Base-by-base conservation (phyloP, 306 rosid species). In the Trichosanthes truncata region DNA sequence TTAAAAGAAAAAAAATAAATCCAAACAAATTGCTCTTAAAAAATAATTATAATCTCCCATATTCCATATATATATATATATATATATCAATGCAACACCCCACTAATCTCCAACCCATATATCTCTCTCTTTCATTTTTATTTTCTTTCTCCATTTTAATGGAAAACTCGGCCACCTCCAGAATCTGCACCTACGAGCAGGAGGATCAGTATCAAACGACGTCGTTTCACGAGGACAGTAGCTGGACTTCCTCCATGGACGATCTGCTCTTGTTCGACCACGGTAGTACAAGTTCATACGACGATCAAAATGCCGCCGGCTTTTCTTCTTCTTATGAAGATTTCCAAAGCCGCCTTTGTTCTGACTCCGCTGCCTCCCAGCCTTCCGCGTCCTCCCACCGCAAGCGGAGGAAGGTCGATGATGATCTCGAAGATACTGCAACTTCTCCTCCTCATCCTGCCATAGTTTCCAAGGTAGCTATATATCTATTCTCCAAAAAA, bases 131-230 rank as follows among this genome's bases (percentile, higher is more conserved):
- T 63, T 17, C 46, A 17, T 33, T 35, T 65, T 8, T 3, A 6
- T 61, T 59, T 59, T 25, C 17, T 33, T 7, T 9, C 6, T 65
- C 21, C 15, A 31, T 31, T 29, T 62, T 3, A 8, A 71, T 71
- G 76, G 76, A 71, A 71, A 71, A 71, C 76, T 71, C 76, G 1
- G 51, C n/a, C 53, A 45, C 8, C 57, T 71, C 76, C 18, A 45
- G 57, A 45, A 71, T 43, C 21, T 21, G 36, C 57, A 14, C 4
- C 9, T 3, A 14, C 4, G 5, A 25, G 11, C 10, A 69, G n/a
- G 76, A 21, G 12, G 25, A 17, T 38, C 1, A 21, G 12, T 13
- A 17, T 38, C 1, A 7, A 33, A 4, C n/a, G 40, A 61, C 36
- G 17, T 59, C 65, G 65, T 35, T 65, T 35, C 18, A 41, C 4